These are phyloP conservation scores for Orbilia oligospora DNA, from an alignment of 2,329 filamentous ascomycete species.

Conservation along the genomic window DNA sequence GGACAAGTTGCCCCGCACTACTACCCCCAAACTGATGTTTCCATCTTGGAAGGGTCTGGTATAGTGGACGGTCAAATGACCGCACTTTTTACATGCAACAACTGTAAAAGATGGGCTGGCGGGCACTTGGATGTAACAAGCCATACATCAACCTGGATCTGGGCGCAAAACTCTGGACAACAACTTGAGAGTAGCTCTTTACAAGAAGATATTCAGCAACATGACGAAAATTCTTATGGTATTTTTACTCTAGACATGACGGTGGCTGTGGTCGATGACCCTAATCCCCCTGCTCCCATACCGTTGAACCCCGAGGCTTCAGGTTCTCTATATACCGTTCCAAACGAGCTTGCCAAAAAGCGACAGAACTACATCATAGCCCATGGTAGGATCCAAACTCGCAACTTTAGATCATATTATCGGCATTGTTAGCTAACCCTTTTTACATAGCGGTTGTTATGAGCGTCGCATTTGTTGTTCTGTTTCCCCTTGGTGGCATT, in stretches of 20 bases:
- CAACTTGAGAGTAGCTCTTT: slow-evolving; percentile 69
- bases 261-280: slow-evolving; percentile 67
- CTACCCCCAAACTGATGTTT: slow-evolving; percentile 57
- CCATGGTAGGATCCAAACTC: slow-evolving; percentile 61
- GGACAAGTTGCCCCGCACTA: slow-evolving; percentile 53
- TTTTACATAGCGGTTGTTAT: slow-evolving; percentile 71
- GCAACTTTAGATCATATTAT: neutral
- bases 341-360: slow-evolving; percentile 60
- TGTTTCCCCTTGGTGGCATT: slow-evolving; percentile 75
- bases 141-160: slow-evolving; percentile 70
- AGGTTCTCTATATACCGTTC: slow-evolving; percentile 54
- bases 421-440: neutral
- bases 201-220: slow-evolving; percentile 68
- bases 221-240: slow-evolving; percentile 68
- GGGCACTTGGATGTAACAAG: slow-evolving; percentile 69
- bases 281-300: slow-evolving; percentile 64
- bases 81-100: slow-evolving; percentile 67
- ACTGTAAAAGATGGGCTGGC: slow-evolving; percentile 71
- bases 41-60: slow-evolving; percentile 62
- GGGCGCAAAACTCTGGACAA: slow-evolving; percentile 71
- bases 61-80: slow-evolving; percentile 62
- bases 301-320: slow-evolving; percentile 50
- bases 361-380: slow-evolving; percentile 63
- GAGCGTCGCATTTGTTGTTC: slow-evolving; percentile 73
- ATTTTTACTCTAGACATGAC: slow-evolving; percentile 71